Conservation (phyloP, 768 basidiomycete genomes). For the Leucosporidium yakuticum region DNA sequence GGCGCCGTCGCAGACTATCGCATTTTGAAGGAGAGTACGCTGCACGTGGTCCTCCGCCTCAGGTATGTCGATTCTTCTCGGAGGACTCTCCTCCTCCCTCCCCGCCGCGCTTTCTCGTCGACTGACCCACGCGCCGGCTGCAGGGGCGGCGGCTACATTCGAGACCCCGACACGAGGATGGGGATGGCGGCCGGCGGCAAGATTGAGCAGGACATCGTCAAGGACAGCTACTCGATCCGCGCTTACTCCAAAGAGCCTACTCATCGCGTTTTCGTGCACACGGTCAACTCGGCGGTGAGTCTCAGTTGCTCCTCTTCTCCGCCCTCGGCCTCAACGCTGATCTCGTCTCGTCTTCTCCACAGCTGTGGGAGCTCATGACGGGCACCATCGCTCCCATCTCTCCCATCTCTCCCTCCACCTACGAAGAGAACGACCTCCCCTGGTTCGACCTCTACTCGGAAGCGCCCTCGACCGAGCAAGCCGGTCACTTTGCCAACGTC, state of each 20-base stretch:
- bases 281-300: neutral
- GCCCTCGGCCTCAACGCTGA: neutral
- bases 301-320: neutral
- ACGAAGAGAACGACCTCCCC: neutral
- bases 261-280: conserved; percentile 1
- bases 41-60: neutral
- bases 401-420: neutral
- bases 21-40: neutral
- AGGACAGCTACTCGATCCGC: neutral
- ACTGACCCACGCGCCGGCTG: neutral
- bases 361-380: neutral
- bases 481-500: neutral
- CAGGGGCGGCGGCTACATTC: neutral
- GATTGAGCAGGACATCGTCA: neutral
- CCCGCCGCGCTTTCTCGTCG: neutral
- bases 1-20: neutral
- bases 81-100: neutral
- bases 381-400: neutral
- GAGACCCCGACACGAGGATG: neutral
- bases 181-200: neutral
- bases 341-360: neutral
- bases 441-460: conserved; percentile 7
- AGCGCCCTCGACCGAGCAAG: neutral
- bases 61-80: neutral
- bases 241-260: neutral